Evolutionary conservation across 2,329 filamentous ascomycete genomes (phyloP), one percentile per base, ranked within the genome.

Genomic region (Allantophomopsis lycopodina): DNA sequence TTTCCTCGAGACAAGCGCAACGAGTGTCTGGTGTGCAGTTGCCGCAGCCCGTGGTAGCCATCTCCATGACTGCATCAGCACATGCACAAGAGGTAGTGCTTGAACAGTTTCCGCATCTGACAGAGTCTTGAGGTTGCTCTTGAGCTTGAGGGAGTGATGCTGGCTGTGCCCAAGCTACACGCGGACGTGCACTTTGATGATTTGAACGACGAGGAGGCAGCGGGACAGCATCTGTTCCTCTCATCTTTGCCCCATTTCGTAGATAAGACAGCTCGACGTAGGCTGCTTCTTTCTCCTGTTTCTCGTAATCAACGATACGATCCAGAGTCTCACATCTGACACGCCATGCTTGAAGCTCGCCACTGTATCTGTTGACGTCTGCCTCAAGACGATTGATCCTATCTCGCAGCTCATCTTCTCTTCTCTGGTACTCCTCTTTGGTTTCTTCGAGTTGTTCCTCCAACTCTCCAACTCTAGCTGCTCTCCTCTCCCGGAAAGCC

Each of bases 401-500:
- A n/a, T 71, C 68, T 48, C 44, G 50, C 42, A 76, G 50, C 4
- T 74, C 76, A 40, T 67, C 60, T 46, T 79, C 71, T 35, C 64
- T 61, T 45, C 75, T 68, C 7, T 76, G 69, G 36, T 74, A 62
- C 13, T 64, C 64, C 32, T 71, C 69, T 50, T 70, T 73, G 35
- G 74, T 64, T 43, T 76, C 69, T 4, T 79, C 73, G 6, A 83
- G 61, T 52, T 78, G 72, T 48, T 79, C 74, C 56, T 83, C 76
- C 23, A 83, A 62, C 55, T 81, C 88, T 32, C 82, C 79, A 6
- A 95, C 84, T 32, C 85, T 82, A 17, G 85, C 84, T 2, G 85
- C 85, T 46, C 89, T 76, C 42, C 89, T 72, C 61, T 94, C 87
- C 28, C 89, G 74, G 60, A 96, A 96, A 1, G 83, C 85, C 42